Evolutionary conservation across 2,329 filamentous ascomycete genomes (phyloP).

Genomic region (Colletotrichum noveboracense): DNA sequence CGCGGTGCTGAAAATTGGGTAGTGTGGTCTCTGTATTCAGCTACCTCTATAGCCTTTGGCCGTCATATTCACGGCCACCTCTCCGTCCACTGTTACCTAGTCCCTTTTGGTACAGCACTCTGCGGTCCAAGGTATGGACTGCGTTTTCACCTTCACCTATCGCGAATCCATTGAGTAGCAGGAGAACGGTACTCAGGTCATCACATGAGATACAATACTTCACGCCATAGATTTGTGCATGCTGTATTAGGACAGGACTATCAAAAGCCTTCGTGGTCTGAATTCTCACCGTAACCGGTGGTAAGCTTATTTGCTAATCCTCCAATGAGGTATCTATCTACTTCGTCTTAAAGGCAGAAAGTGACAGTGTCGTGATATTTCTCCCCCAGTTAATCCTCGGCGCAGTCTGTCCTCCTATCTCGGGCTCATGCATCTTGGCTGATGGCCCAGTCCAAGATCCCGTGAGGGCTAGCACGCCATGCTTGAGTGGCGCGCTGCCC

Average conservation of each 20-base stretch:
- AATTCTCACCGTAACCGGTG: neutral
- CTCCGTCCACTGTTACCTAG: neutral
- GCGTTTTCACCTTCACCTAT: neutral
- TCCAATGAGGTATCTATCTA: neutral
- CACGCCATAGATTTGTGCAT: neutral
- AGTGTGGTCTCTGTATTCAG: neutral
- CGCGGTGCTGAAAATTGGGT: neutral
- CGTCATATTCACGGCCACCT: neutral
- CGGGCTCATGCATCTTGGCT: neutral
- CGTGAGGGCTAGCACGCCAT: neutral
- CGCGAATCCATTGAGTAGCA: neutral
- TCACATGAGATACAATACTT: neutral
- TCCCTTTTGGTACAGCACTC: neutral
- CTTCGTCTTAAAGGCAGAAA: neutral
- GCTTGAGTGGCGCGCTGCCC: rapidly evolving
- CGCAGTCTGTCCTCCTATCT: neutral
- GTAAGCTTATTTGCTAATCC: neutral
- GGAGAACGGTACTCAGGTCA: neutral
- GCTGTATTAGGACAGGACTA: neutral
- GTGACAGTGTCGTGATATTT: neutral
- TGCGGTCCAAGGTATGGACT: neutral
- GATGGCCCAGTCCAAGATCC: rapidly evolving
- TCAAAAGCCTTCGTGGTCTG: neutral
- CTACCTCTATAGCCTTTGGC: neutral
- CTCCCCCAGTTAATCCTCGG: neutral